Conservation (phyloP, 805 yeast genomes). For the Ogataea thermomethanolica region DNA sequence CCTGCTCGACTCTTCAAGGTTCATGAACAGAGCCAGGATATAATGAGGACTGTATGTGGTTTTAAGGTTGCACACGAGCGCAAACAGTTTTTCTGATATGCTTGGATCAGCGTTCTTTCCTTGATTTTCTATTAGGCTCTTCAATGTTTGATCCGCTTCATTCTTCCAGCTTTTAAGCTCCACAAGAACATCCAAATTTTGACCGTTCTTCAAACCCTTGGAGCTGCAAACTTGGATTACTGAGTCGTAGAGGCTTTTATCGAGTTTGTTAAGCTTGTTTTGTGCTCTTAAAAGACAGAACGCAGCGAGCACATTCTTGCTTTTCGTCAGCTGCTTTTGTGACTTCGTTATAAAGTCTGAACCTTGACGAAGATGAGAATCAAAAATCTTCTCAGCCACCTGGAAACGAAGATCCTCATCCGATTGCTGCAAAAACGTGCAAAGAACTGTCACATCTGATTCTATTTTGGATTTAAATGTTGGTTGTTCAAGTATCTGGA, state of each 20-base stretch:
- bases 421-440: constrained; percentile 12
- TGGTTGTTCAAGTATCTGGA: constrained; percentile 45
- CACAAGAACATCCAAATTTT: constrained; percentile 1
- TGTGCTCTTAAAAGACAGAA: constrained; percentile 11
- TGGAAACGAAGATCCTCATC: constrained; percentile 14
- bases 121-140: constrained; percentile 7
- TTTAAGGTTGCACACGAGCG: constrained; percentile 12
- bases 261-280: constrained; percentile 4
- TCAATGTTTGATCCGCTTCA: not conserved
- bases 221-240: not conserved
- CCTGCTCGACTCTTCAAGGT: constrained; percentile 7
- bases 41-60: constrained; percentile 13
- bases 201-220: not conserved
- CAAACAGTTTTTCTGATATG: constrained; percentile 13
- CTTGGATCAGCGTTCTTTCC: constrained; percentile 7
- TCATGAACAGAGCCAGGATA: constrained; percentile 24
- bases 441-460: constrained; percentile 16
- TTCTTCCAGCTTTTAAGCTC: constrained; percentile 10
- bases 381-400: constrained; percentile 39
- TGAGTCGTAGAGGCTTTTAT: not conserved
- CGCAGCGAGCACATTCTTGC: constrained; percentile 1
- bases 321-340: constrained; percentile 2
- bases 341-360: constrained; percentile 31
- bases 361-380: constrained; percentile 38
- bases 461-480: constrained; percentile 54